Conservation (phyloP, 345 rosid genomes). For the Eutrema japonicum region DNA sequence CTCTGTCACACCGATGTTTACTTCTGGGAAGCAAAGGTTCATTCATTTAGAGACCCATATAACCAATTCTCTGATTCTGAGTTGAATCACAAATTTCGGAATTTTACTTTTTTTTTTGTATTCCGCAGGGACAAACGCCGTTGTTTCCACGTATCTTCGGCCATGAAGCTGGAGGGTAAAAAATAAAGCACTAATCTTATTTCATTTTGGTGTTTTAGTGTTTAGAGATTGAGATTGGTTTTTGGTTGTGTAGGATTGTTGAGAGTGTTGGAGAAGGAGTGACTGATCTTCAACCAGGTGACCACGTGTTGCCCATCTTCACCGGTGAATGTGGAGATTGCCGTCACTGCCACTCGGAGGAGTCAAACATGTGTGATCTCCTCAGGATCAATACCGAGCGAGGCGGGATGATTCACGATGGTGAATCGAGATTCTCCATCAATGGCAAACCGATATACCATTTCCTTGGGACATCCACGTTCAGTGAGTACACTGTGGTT, state of each 20-base stretch:
- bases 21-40: conserved; percentile 97
- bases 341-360: conserved; percentile 72
- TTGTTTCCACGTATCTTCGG: conserved; percentile 80
- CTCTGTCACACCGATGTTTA: conserved; percentile 91
- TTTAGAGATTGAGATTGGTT: not conserved
- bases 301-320: conserved; percentile 77
- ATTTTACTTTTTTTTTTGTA: not conserved
- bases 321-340: conserved; percentile 84
- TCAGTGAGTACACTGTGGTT: conserved; percentile 82
- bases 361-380: conserved; percentile 86
- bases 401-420: conserved; percentile 70
- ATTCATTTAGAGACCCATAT: not conserved
- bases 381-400: conserved; percentile 79
- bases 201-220: not conserved
- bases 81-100: not conserved
- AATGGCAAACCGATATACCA: conserved; percentile 74
- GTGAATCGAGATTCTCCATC: conserved; percentile 68
- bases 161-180: conserved; percentile 87
- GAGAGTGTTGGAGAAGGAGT: conserved; percentile 87
- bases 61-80: not conserved
- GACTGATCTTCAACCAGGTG: conserved; percentile 74
- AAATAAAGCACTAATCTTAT: not conserved
- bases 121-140: conserved; percentile 71
- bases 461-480: conserved; percentile 79
- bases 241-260: conserved; percentile 56